Evolutionary conservation across 495 filamentous ascomycete genomes (phyloP), one percentile per base, ranked within the genome.

Genomic region (Trichoderma virens): DNA sequence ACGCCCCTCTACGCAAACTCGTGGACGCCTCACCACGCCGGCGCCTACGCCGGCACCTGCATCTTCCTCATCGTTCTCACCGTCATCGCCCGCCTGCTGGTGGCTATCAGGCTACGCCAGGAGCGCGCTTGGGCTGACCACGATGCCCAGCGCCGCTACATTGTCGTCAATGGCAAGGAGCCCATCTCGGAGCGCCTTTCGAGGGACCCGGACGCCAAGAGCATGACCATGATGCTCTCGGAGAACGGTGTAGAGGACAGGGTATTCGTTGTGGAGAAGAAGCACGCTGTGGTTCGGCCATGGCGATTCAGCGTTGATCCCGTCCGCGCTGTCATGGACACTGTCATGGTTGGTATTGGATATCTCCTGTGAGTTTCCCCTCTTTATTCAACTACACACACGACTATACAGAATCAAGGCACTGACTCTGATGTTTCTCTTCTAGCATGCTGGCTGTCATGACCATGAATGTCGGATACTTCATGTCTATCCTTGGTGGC

Each of bases 381-480:
- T 30, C 35, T 60, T 39, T 41, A 14, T 47, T 28, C 35, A 27
- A 51, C 30, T 38, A 41, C n/a, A 61, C 32, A 4, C 11, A 5
- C 32, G 4, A 11, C 32, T 5, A 35, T 35, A 11, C 5, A 14
- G n/a, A 6, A 8, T 16, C 11, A 6, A 35, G 6, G 18, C 8
- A 4, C 60, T 62, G 31, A 27, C 8, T 25, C 7, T 23, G 13
- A 8, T 23, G 59, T 23, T 41, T 66, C 38, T 43, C n/a, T 62
- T 45, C 25, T 70, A 98, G 93, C 61, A 98, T 98, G 93, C 79
- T 98, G 76, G 93, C 90, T n/a, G 90, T 96, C 69, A 98, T 98
- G 93, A 94, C 92, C 3, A 84, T 93, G 85, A 98, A 98, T 70
- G 84, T 97, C 54, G 93, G 93, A n/a, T 98, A 96, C 70, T 97